phyloP scores from a whole-genome alignment of 495 filamentous ascomycete species.

The Hypoxylon perforatum region DNA sequence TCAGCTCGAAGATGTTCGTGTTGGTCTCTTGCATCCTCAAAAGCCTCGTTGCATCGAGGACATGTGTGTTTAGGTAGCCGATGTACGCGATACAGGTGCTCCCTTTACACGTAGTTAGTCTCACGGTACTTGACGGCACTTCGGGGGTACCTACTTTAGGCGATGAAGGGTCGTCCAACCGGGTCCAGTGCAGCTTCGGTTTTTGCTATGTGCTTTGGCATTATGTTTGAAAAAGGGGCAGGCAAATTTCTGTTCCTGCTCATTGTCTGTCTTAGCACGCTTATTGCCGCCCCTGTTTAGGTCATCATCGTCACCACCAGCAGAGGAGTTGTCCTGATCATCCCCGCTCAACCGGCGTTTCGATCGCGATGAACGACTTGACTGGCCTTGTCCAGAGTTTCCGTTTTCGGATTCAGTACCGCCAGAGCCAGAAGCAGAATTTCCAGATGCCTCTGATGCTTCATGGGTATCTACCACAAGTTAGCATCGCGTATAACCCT shows the following conservation, averaged over 20 bases:
- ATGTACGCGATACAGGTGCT: slow-evolving; percentile 58
- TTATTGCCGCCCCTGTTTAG: slow-evolving; percentile 43
- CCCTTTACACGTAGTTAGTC: slow-evolving; percentile 40
- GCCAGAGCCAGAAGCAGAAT: slow-evolving; percentile 14
- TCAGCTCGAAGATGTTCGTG: slow-evolving; percentile 52
- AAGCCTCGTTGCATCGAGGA: slow-evolving; percentile 52
- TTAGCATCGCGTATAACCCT: background rate
- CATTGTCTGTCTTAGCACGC: slow-evolving; percentile 38
- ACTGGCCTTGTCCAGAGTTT: slow-evolving; percentile 17
- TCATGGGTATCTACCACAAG: slow-evolving; percentile 36
- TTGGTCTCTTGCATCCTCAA: slow-evolving; percentile 51
- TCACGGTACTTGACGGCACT: background rate
- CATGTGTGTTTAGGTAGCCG: slow-evolving; percentile 52
- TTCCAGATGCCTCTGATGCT: slow-evolving; percentile 40
- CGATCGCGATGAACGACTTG: slow-evolving; percentile 29
- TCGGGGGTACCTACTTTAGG: slow-evolving; percentile 51
- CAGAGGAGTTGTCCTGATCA: slow-evolving; percentile 37
- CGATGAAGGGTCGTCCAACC: slow-evolving; percentile 57
- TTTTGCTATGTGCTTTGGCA: slow-evolving; percentile 46
- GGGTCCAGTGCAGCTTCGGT: slow-evolving; percentile 54
- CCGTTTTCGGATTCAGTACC: slow-evolving; percentile 8
- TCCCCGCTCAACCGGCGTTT: slow-evolving; percentile 43
- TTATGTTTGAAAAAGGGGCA: slow-evolving; percentile 58
- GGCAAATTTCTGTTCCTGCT: slow-evolving; percentile 46
- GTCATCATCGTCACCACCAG: slow-evolving; percentile 40